phyloP scores from a whole-genome alignment of 768 basidiomycete species.

The Suillus fuscotomentosus region DNA sequence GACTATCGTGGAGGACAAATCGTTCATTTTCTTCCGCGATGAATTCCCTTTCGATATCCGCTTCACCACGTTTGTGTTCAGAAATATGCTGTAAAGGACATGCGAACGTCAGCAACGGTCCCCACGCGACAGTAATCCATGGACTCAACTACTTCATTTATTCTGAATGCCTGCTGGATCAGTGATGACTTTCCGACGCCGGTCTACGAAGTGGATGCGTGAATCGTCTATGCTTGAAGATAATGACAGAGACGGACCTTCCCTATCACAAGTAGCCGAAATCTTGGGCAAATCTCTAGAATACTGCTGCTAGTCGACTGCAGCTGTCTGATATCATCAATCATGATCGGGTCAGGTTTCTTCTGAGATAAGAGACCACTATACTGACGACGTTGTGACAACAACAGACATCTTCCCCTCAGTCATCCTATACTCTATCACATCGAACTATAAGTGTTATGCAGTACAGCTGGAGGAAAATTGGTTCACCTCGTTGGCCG shows the following conservation, averaged over 20 bases:
- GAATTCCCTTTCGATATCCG: conserved; percentile 13
- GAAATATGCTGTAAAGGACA: conserved; percentile 1
- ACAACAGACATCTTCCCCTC: conserved; percentile 1
- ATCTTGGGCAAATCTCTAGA: conserved; percentile 7
- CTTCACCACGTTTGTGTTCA: conserved; percentile 9
- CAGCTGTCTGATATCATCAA: conserved; percentile 2
- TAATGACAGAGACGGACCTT: conserved; percentile 1
- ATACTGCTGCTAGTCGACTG: conserved; percentile 3
- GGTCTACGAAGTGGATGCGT: conserved; percentile 2
- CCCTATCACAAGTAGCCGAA: conserved; percentile 9
- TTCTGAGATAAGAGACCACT: not conserved
- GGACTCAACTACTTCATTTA: conserved; percentile 5
- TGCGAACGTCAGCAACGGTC: not conserved
- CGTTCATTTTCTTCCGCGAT: conserved; percentile 11
- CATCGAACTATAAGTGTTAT: not conserved
- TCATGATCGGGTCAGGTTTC: not conserved
- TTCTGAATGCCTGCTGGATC: conserved; percentile 8
- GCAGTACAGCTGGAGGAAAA: not conserved
- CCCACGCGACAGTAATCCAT: not conserved
- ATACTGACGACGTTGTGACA: not conserved
- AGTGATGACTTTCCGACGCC: conserved; percentile 9
- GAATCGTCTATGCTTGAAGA: not conserved
- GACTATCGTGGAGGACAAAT: conserved; percentile 18
- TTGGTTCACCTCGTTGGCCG: conserved; percentile 6
- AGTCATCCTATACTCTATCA: not conserved